phyloP scores from a whole-genome alignment of 768 basidiomycete species.

The Leucocoprinus birnbaumii region DNA sequence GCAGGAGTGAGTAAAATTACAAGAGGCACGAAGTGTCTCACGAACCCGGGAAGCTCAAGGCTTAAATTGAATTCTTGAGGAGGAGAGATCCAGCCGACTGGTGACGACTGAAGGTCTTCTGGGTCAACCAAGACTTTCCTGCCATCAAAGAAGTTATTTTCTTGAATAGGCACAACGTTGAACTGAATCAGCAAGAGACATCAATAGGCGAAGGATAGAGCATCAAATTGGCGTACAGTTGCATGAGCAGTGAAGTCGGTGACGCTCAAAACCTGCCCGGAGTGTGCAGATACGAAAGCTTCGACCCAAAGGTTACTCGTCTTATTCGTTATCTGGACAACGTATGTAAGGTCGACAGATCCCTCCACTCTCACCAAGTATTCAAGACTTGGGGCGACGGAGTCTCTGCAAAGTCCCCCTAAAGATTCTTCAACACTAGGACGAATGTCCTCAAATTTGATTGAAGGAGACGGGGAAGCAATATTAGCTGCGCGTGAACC shows the following conservation, averaged over 20 bases:
- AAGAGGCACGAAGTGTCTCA: too few relatives aligned
- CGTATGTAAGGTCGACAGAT: slow-evolving; percentile 33
- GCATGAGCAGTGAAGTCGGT: slow-evolving; percentile 50
- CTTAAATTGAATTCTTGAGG: neutral
- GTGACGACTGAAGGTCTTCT: slow-evolving; percentile 44
- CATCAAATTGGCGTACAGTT: slow-evolving; percentile 23
- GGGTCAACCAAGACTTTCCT: slow-evolving; percentile 46
- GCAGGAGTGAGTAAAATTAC: neutral
- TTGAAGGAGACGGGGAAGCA: slow-evolving; percentile 31
- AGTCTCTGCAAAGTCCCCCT: slow-evolving; percentile 30
- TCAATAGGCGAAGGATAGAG: neutral
- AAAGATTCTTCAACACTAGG: slow-evolving; percentile 17
- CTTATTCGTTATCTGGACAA: slow-evolving; percentile 28
- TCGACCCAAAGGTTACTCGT: slow-evolving; percentile 39
- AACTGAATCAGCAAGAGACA: slow-evolving; percentile 24
- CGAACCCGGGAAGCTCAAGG: neutral
- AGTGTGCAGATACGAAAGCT: slow-evolving; percentile 52
- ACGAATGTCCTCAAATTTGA: slow-evolving; percentile 26
- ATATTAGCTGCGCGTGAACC: slow-evolving; percentile 15
- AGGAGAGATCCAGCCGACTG: slow-evolving; percentile 43
- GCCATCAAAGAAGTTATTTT: slow-evolving; percentile 49
- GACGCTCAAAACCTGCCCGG: slow-evolving; percentile 43
- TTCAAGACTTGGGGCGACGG: slow-evolving; percentile 30
- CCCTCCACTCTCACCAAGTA: slow-evolving; percentile 37
- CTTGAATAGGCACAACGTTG: slow-evolving; percentile 41